These are phyloP conservation scores for Waitea zeae DNA, from an alignment of 1,284 basidiomycete species.

Conservation along the genomic window DNA sequence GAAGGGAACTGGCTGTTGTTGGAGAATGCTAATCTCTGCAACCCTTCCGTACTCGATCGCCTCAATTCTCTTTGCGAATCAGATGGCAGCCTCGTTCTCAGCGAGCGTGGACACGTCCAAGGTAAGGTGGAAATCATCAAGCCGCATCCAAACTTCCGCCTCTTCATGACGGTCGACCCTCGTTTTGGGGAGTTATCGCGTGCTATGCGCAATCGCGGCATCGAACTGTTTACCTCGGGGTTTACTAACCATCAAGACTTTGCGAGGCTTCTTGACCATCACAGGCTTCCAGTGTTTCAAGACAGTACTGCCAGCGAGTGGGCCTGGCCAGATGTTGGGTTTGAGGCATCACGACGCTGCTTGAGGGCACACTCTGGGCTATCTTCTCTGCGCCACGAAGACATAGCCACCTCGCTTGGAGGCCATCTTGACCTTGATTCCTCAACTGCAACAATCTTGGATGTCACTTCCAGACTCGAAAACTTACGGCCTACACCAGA, in stretches of 20 bases:
- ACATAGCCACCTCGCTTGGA: too few species aligned
- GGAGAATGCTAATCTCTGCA: constrained; percentile 91
- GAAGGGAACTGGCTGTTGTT: constrained; percentile 83
- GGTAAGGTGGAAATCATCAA: constrained; percentile 60
- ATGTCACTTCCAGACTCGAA: too few species aligned
- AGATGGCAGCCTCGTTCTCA: constrained; percentile 68
- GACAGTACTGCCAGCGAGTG: too few species aligned
- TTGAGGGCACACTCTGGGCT: too few species aligned
- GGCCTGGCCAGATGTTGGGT: too few species aligned
- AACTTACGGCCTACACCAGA: too few species aligned
- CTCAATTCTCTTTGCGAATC: constrained; percentile 94
- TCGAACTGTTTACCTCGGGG: constrained; percentile 86
- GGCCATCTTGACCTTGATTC: too few species aligned
- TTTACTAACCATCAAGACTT: constrained; percentile 37
- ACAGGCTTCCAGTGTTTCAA: constrained; percentile 32
- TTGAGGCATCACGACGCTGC: too few species aligned
- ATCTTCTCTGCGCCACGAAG: too few species aligned
- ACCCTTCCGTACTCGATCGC: constrained; percentile 88
- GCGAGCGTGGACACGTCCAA: constrained; percentile 77
- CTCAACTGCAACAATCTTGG: too few species aligned
- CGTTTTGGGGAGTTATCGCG: constrained; percentile 88
- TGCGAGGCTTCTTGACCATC: constrained; percentile 24
- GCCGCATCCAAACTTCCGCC: constrained; percentile 80
- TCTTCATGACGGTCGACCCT: constrained; percentile 92
- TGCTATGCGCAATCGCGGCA: constrained; percentile 95